Base-by-base conservation (phyloP, 2,329 filamentous ascomycete species). In the Aspergillus felis region DNA sequence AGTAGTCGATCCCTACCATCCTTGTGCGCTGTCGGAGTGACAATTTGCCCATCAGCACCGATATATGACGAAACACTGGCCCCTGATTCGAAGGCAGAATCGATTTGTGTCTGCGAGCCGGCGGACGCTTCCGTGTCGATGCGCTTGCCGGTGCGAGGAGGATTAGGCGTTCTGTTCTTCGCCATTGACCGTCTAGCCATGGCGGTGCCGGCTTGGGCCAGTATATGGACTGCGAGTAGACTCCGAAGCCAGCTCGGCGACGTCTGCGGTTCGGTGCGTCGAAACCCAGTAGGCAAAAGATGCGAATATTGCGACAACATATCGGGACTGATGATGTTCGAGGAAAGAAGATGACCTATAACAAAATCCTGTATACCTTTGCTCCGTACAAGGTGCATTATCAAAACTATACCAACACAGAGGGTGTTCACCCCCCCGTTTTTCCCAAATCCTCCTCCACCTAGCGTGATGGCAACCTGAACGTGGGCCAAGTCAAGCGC, bases 401-500 rank as follows among this genome's bases (percentile, higher is more conserved):
- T 64, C 51, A 79, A 68, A 57, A 79, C 76, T 56, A 77, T 74
- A 53, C 74, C 72, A 41, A 79, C 73, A 64, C 77, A 79, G 24
- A 79, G 67, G 20, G 71, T 69, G 65, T 78, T 79, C 55, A 77
- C 76, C 42, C 76, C 75, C 54, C 76, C 74, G 54, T 76, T 79
- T 64, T 79, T 79, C 9, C 76, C 77, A 12, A 76, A 76, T 54
- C 76, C 88, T 58, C 91, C 91, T 59, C 92, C 92, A 61, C 92
- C 92, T 10, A 97, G 79, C 0, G 92, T 95, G 57, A 96, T 86
- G 57, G 92, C 92, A 69, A 97, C 95, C 70, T 96, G 91, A 57
- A 93, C 90, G 75, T 97, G 93, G 59, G 92, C 91, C 53, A 96
- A 83, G 71, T 97, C 92, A 65, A 97, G 82, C 57, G 93, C 88